Evolutionary conservation across 371 early-diverging fungal genomes (phyloP), one percentile per base, ranked within the genome.

Genomic region (Haplosporangium sp.): DNA sequence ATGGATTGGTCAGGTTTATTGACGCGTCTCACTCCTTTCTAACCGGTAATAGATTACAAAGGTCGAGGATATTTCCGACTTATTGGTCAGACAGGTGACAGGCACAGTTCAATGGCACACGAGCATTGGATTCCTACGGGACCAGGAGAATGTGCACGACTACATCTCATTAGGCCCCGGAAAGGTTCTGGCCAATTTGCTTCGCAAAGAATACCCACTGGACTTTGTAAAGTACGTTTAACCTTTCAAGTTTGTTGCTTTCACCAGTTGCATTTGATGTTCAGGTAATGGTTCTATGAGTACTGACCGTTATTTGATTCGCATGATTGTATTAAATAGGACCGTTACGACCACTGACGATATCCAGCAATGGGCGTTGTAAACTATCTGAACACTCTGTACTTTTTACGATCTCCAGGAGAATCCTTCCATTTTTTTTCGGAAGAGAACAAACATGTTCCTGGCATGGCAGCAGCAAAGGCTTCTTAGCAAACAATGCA

Each of bases 151-250:
- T 61, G 89, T 97, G 21, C 82, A 91, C 51, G 92, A 94, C 63
- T 98, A 93, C 85, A 83, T 96, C 54, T 90, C 91, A 14, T 83
- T 96, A 67, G 98, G 96, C 0, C 97, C 98, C 1, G 93, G 92
- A 29, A 89, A 90, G 55, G 97, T 96, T 14, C 81, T 97, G 51
- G 94, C 94, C 48, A 97, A 96, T 82, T 72, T 98, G 50, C 80
- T 95, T 18, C 91, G 90, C 70, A 95, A 95, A 74, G 97, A 97
- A 71, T 95, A 89, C 73, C 94, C 96, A 0, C 68, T 88, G 58
- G 95, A 95, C 82, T 87, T 83, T 59, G 89, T 95, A 16, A 74
- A 80, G 81, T 84, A 75, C 8, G 71, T 68, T 6, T n/a, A n/a
- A n/a, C 18, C 14, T 18, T 21, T 64, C 21, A 13, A 1, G 10